Evolutionary conservation across 805 yeast genomes (phyloP).

Genomic region (Saturnispora mendoncae): DNA sequence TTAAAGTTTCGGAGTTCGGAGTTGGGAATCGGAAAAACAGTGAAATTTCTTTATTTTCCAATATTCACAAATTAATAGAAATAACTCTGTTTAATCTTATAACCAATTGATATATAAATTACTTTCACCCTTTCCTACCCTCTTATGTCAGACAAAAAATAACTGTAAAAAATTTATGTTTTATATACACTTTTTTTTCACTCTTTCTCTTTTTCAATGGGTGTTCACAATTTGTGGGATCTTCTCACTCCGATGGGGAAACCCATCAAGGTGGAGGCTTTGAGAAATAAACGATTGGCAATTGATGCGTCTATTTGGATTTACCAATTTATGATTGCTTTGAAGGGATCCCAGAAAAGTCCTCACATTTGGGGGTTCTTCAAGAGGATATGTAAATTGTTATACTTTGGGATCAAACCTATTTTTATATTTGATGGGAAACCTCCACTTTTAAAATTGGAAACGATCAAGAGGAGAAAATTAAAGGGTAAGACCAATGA

Average conservation of each 20-base stretch:
- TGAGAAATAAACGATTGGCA: constrained; percentile 71
- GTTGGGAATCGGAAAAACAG: not conserved
- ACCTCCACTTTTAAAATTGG: constrained; percentile 73
- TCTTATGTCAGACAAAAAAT: too few species aligned
- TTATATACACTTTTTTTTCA: not conserved
- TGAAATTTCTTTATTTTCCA: not conserved
- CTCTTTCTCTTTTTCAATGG: constrained; percentile 45
- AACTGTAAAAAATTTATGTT: too few species aligned
- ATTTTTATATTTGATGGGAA: constrained; percentile 95
- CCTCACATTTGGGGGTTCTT: constrained; percentile 95
- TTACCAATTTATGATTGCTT: constrained; percentile 92
- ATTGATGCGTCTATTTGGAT: constrained; percentile 99
- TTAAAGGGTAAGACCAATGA: constrained; percentile 33
- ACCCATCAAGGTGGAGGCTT: constrained; percentile 82
- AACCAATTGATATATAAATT: too few species aligned
- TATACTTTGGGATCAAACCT: constrained; percentile 81
- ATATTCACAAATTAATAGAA: too few species aligned
- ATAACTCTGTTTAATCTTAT: too few species aligned
- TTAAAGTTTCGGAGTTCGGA: constrained; percentile 5
- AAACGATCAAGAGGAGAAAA: constrained; percentile 65
- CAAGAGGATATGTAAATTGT: constrained; percentile 80
- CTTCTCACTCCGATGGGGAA: constrained; percentile 81
- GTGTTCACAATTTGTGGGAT: constrained; percentile 93
- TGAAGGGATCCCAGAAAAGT: constrained; percentile 72
- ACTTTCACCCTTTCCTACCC: too few species aligned